phyloP scores from a whole-genome alignment of 1,284 basidiomycete genomes.

The Puccinia coronata region DNA sequence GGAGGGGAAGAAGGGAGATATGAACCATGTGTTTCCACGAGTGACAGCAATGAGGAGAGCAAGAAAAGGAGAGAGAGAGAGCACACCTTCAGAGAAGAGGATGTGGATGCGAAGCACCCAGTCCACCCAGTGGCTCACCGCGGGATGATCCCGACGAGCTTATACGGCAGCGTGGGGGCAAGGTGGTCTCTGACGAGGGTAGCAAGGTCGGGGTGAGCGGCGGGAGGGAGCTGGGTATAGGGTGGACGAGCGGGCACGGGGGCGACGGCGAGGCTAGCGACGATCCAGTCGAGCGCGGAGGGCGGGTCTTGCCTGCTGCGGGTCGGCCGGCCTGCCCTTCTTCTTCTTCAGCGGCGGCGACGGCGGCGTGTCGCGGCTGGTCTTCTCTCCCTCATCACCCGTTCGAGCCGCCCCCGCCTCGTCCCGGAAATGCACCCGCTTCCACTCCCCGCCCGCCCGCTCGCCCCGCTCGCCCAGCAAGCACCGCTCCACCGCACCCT shows the following conservation, averaged over 20 bases:
- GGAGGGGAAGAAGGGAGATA: too few species aligned
- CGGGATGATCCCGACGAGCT: background rate
- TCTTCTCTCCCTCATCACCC: background rate
- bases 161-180: background rate
- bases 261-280: background rate
- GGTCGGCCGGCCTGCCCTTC: background rate
- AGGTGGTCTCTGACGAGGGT: background rate
- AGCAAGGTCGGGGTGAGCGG: background rate
- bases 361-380: too few species aligned
- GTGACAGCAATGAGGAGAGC: too few species aligned
- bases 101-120: too few species aligned
- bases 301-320: too few species aligned
- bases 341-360: too few species aligned
- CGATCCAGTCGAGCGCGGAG: background rate
- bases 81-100: too few species aligned
- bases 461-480: background rate
- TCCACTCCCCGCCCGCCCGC: background rate
- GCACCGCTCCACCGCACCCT: background rate
- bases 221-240: background rate
- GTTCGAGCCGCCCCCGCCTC: background rate
- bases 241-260: background rate
- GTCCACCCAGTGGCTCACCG: too few species aligned
- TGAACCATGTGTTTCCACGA: too few species aligned
- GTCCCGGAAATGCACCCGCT: background rate
- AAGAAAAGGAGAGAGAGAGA: too few species aligned